Conservation (phyloP, 2,329 filamentous ascomycete genomes). For the Claviceps monticola region DNA sequence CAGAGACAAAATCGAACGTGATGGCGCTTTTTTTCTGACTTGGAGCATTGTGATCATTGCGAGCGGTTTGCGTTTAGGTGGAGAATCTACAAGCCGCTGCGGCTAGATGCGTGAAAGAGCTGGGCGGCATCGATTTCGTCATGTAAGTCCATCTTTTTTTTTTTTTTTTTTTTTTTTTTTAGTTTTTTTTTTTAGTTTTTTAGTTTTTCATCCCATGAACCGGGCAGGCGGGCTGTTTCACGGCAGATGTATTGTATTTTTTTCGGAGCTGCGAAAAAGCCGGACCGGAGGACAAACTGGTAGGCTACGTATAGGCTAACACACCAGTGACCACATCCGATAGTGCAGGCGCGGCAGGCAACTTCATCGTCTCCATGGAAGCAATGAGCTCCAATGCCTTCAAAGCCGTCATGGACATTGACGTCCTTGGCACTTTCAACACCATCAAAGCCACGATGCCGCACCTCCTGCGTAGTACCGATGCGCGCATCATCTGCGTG, state of each 20-base stretch:
- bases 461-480: constrained; percentile 62
- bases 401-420: constrained; percentile 92
- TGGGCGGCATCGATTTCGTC: constrained; percentile 82
- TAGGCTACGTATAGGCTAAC: background rate
- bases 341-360: constrained; percentile 86
- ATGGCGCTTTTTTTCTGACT: background rate
- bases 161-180: accelerated
- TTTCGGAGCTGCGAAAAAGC: background rate
- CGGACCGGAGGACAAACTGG: background rate
- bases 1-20: background rate
- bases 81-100: constrained; percentile 46
- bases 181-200: no score
- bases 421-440: constrained; percentile 86
- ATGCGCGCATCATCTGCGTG: constrained; percentile 74
- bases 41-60: background rate
- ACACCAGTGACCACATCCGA: background rate
- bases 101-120: constrained; percentile 63
- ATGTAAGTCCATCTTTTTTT: constrained; percentile 45
- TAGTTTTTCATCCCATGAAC: no score
- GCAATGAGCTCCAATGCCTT: constrained; percentile 80
- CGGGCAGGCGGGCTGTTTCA: no score
- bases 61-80: constrained; percentile 8
- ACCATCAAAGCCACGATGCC: constrained; percentile 85
- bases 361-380: constrained; percentile 79
- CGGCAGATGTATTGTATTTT: background rate